Percentiles rank a stretch among this genome's conserved stretches.
Evolutionary conservation across 1,284 basidiomycete species (phyloP).

Genomic region (Kalmanozyma brasiliensis): DNA sequence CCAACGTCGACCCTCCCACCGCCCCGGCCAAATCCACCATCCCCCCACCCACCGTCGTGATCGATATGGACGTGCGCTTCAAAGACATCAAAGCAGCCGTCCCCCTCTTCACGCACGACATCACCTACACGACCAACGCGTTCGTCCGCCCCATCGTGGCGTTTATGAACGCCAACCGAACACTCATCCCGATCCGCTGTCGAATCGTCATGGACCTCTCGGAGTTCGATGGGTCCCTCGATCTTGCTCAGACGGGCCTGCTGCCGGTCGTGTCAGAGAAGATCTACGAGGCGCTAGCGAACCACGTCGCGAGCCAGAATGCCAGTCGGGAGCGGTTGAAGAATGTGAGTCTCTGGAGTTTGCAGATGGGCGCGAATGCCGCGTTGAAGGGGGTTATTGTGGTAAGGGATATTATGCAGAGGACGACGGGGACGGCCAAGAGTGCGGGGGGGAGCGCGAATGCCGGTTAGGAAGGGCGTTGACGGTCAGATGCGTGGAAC

Average conservation of each 20-base stretch:
- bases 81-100: conserved; percentile 95
- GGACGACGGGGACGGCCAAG: conserved; percentile 21
- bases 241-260: conserved; percentile 65
- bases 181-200: conserved; percentile 63
- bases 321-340: conserved; percentile 57
- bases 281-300: conserved; percentile 66
- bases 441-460: too few species aligned
- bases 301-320: conserved; percentile 63
- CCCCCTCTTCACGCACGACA: conserved; percentile 71
- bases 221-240: conserved; percentile 67
- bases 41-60: conserved; percentile 71
- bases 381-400: conserved; percentile 41
- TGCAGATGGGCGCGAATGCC: conserved; percentile 52
- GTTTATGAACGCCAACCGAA: conserved; percentile 76
- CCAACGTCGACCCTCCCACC: too few species aligned
- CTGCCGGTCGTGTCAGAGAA: conserved; percentile 63
- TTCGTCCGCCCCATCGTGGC: conserved; percentile 95
- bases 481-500: too few species aligned
- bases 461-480: too few species aligned
- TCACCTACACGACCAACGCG: conserved; percentile 94
- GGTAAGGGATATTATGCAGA: conserved; percentile 42
- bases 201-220: conserved; percentile 65
- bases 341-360: conserved; percentile 63
- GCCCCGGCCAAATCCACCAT: conserved; percentile 23
- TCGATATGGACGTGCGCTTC: conserved; percentile 95